phyloP scores from a whole-genome alignment of 1,284 basidiomycete genomes.

The Tilletia setariae region DNA sequence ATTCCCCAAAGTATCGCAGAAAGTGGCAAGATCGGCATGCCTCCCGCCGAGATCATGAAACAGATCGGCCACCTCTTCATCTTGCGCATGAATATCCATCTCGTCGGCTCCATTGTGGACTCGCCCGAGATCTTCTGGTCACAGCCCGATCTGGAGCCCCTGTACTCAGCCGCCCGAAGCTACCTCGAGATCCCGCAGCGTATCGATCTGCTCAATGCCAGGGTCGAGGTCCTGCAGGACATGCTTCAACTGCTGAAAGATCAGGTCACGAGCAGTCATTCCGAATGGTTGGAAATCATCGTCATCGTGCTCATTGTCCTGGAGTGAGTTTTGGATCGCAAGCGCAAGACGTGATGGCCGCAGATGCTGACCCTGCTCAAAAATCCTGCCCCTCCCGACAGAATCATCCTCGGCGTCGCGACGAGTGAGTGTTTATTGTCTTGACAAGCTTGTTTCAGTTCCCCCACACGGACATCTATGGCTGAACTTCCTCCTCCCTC shows the following conservation, averaged over 20 bases:
- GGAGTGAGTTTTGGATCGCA: conserved; percentile 59
- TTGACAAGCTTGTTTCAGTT: background rate
- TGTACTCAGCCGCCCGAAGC: conserved; percentile 79
- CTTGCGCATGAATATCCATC: conserved; percentile 87
- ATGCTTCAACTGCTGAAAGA: conserved; percentile 95
- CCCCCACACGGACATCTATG: background rate
- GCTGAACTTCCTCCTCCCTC: background rate
- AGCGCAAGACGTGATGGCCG: too few relatives aligned
- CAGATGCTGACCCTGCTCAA: too few relatives aligned
- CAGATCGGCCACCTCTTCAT: conserved; percentile 89
- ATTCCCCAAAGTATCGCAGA: conserved; percentile 89
- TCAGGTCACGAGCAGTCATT: conserved; percentile 83
- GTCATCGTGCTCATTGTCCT: conserved; percentile 88
- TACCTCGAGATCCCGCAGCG: conserved; percentile 93
- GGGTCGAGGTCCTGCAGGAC: conserved; percentile 90
- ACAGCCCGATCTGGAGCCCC: conserved; percentile 78
- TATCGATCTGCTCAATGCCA: conserved; percentile 85
- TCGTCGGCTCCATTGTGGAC: conserved; percentile 90
- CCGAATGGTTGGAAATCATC: conserved; percentile 90
- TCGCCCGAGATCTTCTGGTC: conserved; percentile 91
- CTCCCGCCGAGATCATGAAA: conserved; percentile 81
- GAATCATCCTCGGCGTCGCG: conserved; percentile 59
- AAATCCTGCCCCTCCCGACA: background rate
- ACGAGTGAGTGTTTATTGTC: conserved; percentile 32
- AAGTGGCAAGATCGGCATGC: conserved; percentile 78